phyloP scores from a whole-genome alignment of 2,329 filamentous ascomycete genomes.

The Diaporthe vaccinii region DNA sequence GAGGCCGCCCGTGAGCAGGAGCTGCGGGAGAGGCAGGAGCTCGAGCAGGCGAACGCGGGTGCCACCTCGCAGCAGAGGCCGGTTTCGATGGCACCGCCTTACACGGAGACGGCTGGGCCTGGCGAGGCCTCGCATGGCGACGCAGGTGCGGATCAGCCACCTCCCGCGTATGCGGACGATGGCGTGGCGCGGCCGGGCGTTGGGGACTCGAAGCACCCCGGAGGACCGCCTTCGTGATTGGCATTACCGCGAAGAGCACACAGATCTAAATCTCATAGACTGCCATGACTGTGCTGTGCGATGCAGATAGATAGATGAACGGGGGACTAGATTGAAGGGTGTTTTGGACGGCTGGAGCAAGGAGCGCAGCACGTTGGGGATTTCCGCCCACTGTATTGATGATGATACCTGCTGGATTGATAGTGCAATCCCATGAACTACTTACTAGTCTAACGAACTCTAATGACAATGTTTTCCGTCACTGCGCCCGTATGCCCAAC shows the following conservation, averaged over 20 bases:
- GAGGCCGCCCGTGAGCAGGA: conserved; percentile 33
- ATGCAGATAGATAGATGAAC: neutral
- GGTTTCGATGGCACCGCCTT: conserved; percentile 46
- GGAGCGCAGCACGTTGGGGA: neutral
- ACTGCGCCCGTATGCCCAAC: neutral
- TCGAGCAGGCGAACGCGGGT: conserved; percentile 12
- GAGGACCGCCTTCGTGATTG: conserved; percentile 23
- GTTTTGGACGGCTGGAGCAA: neutral
- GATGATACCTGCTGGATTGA: conserved; percentile 28
- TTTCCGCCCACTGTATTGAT: neutral
- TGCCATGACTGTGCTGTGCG: neutral
- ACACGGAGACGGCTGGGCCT: conserved; percentile 42
- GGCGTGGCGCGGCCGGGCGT: conserved; percentile 39
- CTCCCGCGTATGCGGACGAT: conserved; percentile 50
- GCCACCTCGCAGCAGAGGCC: conserved; percentile 24
- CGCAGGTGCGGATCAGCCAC: conserved; percentile 45
- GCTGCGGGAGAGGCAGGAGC: conserved; percentile 34
- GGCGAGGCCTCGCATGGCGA: conserved; percentile 21
- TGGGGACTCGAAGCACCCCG: conserved; percentile 45
- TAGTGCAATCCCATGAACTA: neutral
- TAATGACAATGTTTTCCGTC: neutral
- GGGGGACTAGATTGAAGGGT: neutral
- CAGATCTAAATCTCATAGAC: neutral
- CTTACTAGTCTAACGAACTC: conserved; percentile 10
- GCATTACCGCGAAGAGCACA: neutral